Evolutionary conservation across 768 basidiomycete species (phyloP), one percentile per base, ranked within the genome.

Genomic region (Russula earlei): DNA sequence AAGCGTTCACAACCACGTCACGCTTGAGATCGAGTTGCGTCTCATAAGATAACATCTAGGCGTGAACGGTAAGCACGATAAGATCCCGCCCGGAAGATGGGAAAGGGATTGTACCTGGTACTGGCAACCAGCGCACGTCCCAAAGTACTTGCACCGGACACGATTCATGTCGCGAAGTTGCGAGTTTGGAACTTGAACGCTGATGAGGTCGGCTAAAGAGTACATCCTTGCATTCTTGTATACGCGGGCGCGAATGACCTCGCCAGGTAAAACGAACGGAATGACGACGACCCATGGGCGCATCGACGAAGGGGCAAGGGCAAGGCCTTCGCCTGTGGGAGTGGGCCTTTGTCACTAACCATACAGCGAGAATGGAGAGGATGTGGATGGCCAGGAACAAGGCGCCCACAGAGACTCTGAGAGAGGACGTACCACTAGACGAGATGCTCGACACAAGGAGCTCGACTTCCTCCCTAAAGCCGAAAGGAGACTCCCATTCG

Each of bases 61-160:
- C 7, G n/a, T 17, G 3, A 5, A 24, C 36, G 12, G 20, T 53
- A 24, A 37, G 27, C 1, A 25, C 9, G 15, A n/a, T 14, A 5
- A 27, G 41, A 11, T 29, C 34, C n/a, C 19, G 4, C 4, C 11
- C 25, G 25, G 19, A 17, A 10, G n/a, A 22, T 14, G 8, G 11
- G 11, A 25, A 4, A 47, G 44, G 8, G 40, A 29, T n/a, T 72
- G 15, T 38, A 86, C 90, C 74, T 96, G 93, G 67, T 92, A 91
- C 69, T 98, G 95, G 67, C 95, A 99, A 2, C 95, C 95, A 0
- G 81, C 89, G 69, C 94, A 98, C 37, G 72, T 74, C 0, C 87
- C 87, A 72, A 96, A 98, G 67, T 98, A 93, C 59, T 82, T 80
- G 71, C 95, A 98, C 58, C 76, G 74, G 0, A 88, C 78, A 22